Base-by-base conservation (phyloP, 2,329 filamentous ascomycete genomes). In the Colletotrichum chrysophilum region DNA sequence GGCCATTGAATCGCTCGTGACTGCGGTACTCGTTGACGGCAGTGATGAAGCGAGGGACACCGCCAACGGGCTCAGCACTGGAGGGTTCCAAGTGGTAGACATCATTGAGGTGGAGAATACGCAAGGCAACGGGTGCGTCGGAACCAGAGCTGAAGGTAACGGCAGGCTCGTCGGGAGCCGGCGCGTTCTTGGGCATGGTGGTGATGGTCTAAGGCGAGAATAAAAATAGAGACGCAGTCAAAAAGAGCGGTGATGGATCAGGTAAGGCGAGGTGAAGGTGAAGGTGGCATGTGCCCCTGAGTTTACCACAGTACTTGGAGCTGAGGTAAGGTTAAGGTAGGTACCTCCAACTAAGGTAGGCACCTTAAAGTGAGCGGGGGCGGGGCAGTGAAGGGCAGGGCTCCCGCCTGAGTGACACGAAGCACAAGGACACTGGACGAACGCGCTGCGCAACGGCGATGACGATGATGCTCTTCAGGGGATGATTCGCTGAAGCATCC, bases 41-140 rank as follows among this genome's bases (percentile, higher is more conserved):
- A 5, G 93, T 93, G 82, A 97, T 93, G 85, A 98, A 98, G 64
- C 96, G 91, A 34, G 94, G 89, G 56, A 94, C 90, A 21, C 96
- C 96, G 32, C 96, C 96, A 3, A 96, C 92, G 2, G 96, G 96
- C 81, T 98, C 95, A 18, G 94, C 92, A 30, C 94, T 96, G 3
- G 89, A 88, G 3, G 85, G 82, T 79, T 98, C 95, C 70, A 98
- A 91, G 80, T 98, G 96, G 84, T 98, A 98, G 76, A 98, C 96
- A 85, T 98, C 96, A 84, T 98, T 98, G 88, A 94, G 98, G 86
- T 98, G 96, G 36, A 98, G 83, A 71, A 98, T 85, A n/a, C 96
- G 92, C 66, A 98, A 86, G 82, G 95, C 94, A 60, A 95, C 94
- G 16, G 83, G 79, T 4, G 80, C 77, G 10, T 78, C 72, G 7